Evolutionary conservation across 129 eudicot genomes (phyloP).

Genomic region (Logfia minima): DNA sequence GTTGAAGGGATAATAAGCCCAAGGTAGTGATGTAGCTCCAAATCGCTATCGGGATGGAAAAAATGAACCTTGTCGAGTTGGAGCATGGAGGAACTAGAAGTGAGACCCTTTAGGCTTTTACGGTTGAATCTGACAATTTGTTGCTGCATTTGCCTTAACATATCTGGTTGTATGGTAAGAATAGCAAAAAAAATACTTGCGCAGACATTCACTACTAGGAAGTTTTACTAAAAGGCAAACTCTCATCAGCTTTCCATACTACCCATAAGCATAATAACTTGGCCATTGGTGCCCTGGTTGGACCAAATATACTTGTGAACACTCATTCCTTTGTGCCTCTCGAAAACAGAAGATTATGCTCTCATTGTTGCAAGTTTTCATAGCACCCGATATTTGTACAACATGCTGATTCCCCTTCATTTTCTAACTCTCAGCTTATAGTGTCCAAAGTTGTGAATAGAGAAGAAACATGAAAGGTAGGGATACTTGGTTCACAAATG

Average conservation of each 20-base stretch:
- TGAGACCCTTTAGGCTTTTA: not conserved
- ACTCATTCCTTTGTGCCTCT: not conserved
- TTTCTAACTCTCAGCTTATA: constrained; percentile 7
- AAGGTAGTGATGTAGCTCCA: not conserved
- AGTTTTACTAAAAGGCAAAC: not conserved
- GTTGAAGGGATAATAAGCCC: not conserved
- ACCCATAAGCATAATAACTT: not conserved
- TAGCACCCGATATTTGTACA: not conserved
- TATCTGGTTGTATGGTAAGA: not conserved
- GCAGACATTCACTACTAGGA: not conserved
- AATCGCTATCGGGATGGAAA: not conserved
- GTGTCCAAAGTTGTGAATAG: constrained; percentile 13
- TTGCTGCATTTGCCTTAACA: constrained; percentile 1
- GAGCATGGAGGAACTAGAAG: not conserved
- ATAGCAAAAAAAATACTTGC: not conserved
- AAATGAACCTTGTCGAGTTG: constrained; percentile 4
- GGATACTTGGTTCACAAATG: constrained; percentile 13
- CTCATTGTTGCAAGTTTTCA: constrained; percentile 17
- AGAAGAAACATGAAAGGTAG: constrained; percentile 7
- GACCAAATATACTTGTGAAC: not conserved
- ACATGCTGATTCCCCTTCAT: constrained; percentile 5
- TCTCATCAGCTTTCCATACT: constrained; percentile 6
- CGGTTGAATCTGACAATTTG: not conserved
- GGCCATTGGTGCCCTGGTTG: constrained; percentile 7
- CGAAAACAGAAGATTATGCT: not conserved